phyloP scores from a whole-genome alignment of 345 rosid genomes.

The Boechera divaricarpa region DNA sequence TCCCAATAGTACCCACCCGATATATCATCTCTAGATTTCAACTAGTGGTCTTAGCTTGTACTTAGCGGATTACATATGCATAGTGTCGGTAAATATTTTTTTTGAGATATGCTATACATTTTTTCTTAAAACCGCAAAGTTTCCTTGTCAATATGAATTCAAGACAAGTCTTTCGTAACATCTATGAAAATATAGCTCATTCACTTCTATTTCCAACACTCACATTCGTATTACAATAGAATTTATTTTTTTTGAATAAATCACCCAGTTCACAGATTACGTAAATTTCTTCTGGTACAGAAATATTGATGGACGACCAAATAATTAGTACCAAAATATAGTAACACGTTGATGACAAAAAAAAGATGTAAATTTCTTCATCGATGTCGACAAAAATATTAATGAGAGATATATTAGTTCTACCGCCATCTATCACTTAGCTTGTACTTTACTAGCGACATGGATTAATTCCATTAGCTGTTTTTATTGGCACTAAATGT shows the following conservation, averaged over 20 bases:
- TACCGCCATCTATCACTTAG: constrained; percentile 13
- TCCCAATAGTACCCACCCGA: constrained; percentile 37
- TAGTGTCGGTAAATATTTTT: background rate
- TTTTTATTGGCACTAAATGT: constrained; percentile 13
- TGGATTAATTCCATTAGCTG: constrained; percentile 9
- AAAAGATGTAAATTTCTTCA: background rate
- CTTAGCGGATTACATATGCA: background rate
- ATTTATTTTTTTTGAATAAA: background rate
- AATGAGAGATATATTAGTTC: background rate
- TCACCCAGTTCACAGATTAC: constrained; percentile 2
- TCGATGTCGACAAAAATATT: background rate
- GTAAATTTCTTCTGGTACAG: background rate
- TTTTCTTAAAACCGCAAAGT: background rate
- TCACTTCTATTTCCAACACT: background rate
- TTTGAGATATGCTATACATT: background rate
- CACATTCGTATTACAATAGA: constrained; percentile 2
- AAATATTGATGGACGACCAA: constrained; percentile 25
- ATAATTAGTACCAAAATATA: constrained; percentile 6
- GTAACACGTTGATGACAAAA: background rate
- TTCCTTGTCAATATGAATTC: background rate
- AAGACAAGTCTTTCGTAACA: constrained; percentile 1
- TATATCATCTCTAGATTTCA: constrained; percentile 6
- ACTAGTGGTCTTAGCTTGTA: background rate
- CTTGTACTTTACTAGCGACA: background rate
- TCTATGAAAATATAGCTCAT: constrained; percentile 3